phyloP scores from a whole-genome alignment of 2,329 filamentous ascomycete genomes.

The Aspergillus aculeatus region DNA sequence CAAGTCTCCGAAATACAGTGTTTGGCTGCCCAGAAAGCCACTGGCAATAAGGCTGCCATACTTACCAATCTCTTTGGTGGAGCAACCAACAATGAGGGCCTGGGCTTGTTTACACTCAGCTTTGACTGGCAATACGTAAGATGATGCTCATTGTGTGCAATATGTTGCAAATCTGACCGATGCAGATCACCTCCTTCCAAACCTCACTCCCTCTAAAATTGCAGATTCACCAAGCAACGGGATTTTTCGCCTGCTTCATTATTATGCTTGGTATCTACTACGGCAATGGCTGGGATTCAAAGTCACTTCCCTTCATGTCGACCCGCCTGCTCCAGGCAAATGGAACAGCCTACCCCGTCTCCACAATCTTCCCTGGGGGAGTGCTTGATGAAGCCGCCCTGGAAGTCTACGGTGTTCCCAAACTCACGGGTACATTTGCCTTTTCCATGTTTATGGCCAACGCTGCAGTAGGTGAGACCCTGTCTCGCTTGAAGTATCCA shows the following conservation, averaged over 20 bases:
- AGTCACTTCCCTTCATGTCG: constrained; percentile 29
- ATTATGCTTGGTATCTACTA: constrained; percentile 26
- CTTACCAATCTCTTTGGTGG: constrained; percentile 26
- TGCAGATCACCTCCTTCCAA: constrained; percentile 54
- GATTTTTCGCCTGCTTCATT: constrained; percentile 50
- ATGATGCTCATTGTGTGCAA: constrained; percentile 14
- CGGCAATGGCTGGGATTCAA: constrained; percentile 25
- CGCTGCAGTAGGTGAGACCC: not conserved
- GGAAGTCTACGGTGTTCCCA: constrained; percentile 24
- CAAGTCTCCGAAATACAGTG: not conserved
- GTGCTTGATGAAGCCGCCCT: constrained; percentile 31
- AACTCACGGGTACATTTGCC: constrained; percentile 18
- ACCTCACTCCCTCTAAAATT: constrained; percentile 55
- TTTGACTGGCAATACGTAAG: constrained; percentile 29
- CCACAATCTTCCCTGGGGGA: constrained; percentile 21
- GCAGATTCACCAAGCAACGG: constrained; percentile 49
- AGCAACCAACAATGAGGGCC: constrained; percentile 25
- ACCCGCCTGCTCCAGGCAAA: constrained; percentile 33
- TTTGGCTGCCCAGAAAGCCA: constrained; percentile 15
- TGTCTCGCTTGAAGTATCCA: not conserved
- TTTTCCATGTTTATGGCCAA: constrained; percentile 7
- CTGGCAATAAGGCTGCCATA: constrained; percentile 5
- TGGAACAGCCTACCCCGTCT: constrained; percentile 23
- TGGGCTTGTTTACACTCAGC: constrained; percentile 25
- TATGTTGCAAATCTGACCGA: constrained; percentile 17